Evolutionary conservation across 768 basidiomycete species (phyloP).

Genomic region (Chalciporus piperatus): DNA sequence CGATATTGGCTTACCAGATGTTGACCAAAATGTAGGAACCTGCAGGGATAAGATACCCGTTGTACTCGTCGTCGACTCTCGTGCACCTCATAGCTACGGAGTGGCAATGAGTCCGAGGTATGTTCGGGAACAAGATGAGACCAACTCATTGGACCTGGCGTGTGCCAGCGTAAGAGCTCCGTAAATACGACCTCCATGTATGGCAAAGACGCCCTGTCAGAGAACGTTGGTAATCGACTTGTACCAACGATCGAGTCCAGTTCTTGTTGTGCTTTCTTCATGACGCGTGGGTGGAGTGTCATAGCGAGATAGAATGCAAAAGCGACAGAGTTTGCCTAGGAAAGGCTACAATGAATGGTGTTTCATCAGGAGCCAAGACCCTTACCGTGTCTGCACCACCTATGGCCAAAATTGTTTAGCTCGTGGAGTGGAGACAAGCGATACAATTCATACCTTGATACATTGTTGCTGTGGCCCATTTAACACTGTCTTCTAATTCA

Average conservation of each 20-base stretch:
- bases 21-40: conserved; percentile 17
- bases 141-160: conserved; percentile 13
- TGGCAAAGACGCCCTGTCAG: conserved; percentile 23
- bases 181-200: conserved; percentile 28
- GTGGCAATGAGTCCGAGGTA: neutral
- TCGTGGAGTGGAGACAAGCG: neutral
- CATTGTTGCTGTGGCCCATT: conserved; percentile 15
- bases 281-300: conserved; percentile 26
- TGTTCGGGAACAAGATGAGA: neutral
- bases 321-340: conserved; percentile 10
- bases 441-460: conserved; percentile 8
- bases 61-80: conserved; percentile 13
- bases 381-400: conserved; percentile 28
- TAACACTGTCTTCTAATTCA: conserved; percentile 14
- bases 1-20: conserved; percentile 7
- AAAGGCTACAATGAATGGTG: neutral
- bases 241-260: conserved; percentile 26
- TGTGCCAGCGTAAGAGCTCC: conserved; percentile 24
- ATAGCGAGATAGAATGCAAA: conserved; percentile 26
- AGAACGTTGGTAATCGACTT: conserved; percentile 20
- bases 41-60: conserved; percentile 21
- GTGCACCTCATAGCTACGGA: conserved; percentile 7
- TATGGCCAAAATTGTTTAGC: neutral
- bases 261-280: conserved; percentile 27
- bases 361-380: conserved; percentile 16